Evolutionary conservation across 1,284 basidiomycete species (phyloP), one percentile per base, ranked within the genome.

Genomic region (Ceratobasidium sp.): DNA sequence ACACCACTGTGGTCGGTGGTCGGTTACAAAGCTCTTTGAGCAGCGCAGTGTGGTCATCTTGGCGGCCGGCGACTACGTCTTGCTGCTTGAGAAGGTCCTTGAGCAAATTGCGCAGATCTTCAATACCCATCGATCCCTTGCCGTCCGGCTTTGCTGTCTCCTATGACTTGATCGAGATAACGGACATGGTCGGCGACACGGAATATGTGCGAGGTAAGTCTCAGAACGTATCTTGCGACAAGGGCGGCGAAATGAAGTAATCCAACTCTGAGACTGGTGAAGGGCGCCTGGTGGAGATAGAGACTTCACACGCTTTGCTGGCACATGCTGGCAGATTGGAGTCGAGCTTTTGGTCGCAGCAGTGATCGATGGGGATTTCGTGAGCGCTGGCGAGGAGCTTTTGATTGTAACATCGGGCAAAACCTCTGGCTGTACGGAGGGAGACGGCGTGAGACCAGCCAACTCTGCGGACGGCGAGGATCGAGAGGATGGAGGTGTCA

Each of bases 111-210:
- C 73, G 62, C 13, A 76, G 54, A 17, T 76, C 62, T 12, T 76
- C 73, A n/a, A 76, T 54, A 13, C 62, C 73, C 56, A 76, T 76
- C 48, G 73, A 66, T 7, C 48, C n/a, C 64, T 76, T 76, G 73
- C 73, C 67, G 26, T 57, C 62, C 13, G 61, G 73, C 33, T 67
- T 65, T 6, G 46, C 73, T 23, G 73, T 76, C 26, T 52, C 73
- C 15, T 56, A 52, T 9, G 73, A 76, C 20, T 3, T 4, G 12
- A 56, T 40, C 12, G 73, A 76, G n/a, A 52, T 56, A 10, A 46
- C 61, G 28, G 73, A 66, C 44, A 76, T 74, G 12, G 71, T 38
- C 15, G 73, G 64, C 5, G 73, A 76, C 10, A 33, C 40, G 38
- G 73, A 76, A 40, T 57, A 66, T n/a, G 73, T 38, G 13, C 50